phyloP scores from a whole-genome alignment of 1,284 basidiomycete genomes.

The Athelia psychrophila region DNA sequence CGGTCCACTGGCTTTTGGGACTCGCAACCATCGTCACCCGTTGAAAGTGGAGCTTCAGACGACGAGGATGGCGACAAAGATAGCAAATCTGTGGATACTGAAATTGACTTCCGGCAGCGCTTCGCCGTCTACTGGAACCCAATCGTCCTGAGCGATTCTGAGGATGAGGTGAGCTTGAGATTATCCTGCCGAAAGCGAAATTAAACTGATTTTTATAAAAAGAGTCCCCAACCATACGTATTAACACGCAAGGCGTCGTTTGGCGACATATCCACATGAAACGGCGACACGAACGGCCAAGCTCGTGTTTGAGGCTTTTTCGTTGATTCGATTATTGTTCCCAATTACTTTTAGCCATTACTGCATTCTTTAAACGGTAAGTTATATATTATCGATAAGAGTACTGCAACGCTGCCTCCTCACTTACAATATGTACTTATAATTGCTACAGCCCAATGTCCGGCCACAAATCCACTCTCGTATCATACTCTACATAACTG shows the following conservation, averaged over 20 bases:
- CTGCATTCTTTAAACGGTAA: no score
- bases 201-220: background rate
- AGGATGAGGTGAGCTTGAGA: background rate
- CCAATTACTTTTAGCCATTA: no score
- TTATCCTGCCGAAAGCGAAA: no score
- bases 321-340: no score
- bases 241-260: background rate
- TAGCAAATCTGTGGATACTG: background rate
- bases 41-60: constrained; percentile 2
- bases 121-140: background rate
- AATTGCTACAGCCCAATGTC: no score
- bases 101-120: background rate
- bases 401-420: no score
- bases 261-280: background rate
- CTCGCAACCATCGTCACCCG: constrained; percentile 23
- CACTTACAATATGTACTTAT: no score
- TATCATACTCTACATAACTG: no score
- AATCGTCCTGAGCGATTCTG: background rate
- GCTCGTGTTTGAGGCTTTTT: no score
- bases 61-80: background rate
- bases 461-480: no score
- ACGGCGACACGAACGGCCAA: no score
- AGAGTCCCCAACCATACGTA: background rate
- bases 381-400: no score
- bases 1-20: constrained; percentile 36